Evolutionary conservation across 2,329 filamentous ascomycete species (phyloP), one percentile per base, ranked within the genome.

Genomic region (Fusarium transvaalense): DNA sequence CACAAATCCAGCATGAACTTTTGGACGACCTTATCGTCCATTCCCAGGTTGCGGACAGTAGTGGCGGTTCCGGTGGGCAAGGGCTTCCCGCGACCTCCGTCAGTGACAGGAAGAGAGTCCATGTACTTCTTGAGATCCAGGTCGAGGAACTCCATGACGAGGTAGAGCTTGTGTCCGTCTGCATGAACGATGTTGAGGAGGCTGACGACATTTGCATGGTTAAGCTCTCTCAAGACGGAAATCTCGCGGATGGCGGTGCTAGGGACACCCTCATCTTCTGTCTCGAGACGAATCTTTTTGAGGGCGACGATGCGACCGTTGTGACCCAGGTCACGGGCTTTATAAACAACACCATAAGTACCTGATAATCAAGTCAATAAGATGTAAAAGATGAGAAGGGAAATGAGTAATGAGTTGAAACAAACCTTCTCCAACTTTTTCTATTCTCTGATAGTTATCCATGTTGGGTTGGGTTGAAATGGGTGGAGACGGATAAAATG

Each of bases 371-470:
- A 6, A 9, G n/a, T 42, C 14, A 57, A 32, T 55, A 31, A 42
- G 51, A 14, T 37, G 41, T 7, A 10, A 12, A 8, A 14, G 1
- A 31, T n/a, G 6, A 31, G 25, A n/a, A 34, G 6, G 37, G 41
- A 32, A 17, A 19, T 38, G 35, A 17, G 12, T 12, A 2, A n/a
- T 43, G 17, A 17, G 8, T 14, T 10, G 14, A 17, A 6, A 42
- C 39, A 65, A 75, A 96, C 94, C 94, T 88, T 97, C 94, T 80
- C 94, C 94, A 76, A 97, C 94, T 85, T 97, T 97, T 84, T 97
- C 94, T 77, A 97, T 88, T 84, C 97, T 97, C 82, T 97, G 92
- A 80, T 97, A 97, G 82, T 97, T 97, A 81, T 97, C 93, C 94
- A 97, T 97, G 72, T 60, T 71, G 45, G 23, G 23, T 25, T 25